Base-by-base conservation (phyloP, 257 asterid species). In the Eustoma russellianum region DNA sequence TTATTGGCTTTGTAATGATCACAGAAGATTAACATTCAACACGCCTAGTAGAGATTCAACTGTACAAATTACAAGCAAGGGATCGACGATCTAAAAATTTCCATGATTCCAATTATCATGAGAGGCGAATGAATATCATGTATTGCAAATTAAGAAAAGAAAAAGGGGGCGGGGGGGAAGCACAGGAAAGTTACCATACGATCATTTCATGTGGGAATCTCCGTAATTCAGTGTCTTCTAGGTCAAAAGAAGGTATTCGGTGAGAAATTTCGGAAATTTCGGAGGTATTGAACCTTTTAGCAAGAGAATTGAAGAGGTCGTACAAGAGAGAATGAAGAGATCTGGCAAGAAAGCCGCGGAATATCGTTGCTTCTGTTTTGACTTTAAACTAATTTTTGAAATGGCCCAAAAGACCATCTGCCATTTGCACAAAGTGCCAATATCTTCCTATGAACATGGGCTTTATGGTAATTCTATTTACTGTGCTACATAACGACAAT, bases 151-250 rank as follows among this genome's bases (percentile, higher is more conserved):
- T 33, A 8, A 6, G 12, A 28, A n/a, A n/a, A n/a, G n/a, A n/a
- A n/a, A n/a, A n/a, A n/a, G n/a, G n/a, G n/a, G n/a, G n/a, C n/a
- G n/a, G n/a, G n/a, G n/a, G n/a, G n/a, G n/a, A n/a, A n/a, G n/a
- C n/a, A 24, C 15, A 14, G 12, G 16, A 12, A 16, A 14, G 35
- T 48, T 75, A 78, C 85, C 77, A 66, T 24, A 34, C 61, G 72
- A 60, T 66, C 68, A 48, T 66, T 64, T n/a, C n/a, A n/a, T n/a
- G n/a, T n/a, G n/a, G n/a, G 61, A 57, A 9, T 38, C 43, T 38
- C n/a, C n/a, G 43, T 7, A 38, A 38, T 38, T 38, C 43, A 38
- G n/a, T n/a, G n/a, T n/a, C n/a, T 38, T 11, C 43, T 1, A 38
- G 43, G 43, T 24, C 30, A 38, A 38, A 3, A 38, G 43, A 11